Evolutionary conservation across 1,284 basidiomycete species (phyloP).

Genomic region (Neotropicomus parvogracilis): DNA sequence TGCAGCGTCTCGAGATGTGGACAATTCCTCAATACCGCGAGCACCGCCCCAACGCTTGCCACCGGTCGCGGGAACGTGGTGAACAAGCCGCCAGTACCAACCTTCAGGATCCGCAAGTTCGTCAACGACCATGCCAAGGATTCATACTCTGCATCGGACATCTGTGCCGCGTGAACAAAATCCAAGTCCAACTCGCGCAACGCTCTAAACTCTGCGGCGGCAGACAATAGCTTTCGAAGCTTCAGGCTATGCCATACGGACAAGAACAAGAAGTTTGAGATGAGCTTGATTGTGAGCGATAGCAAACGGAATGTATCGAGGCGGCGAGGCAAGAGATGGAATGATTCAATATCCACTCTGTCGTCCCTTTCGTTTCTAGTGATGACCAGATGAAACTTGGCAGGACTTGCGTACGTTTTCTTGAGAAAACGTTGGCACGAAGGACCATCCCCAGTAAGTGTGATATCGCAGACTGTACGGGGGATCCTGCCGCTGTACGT

Average conservation of each 20-base stretch:
- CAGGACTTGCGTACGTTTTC: constrained; percentile 9
- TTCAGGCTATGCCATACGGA: background rate
- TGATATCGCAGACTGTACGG: constrained; percentile 2
- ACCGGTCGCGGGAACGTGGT: constrained; percentile 4
- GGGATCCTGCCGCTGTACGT: constrained; percentile 9
- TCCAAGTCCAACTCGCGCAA: constrained; percentile 18
- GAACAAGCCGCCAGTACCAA: constrained; percentile 12
- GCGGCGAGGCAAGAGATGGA: constrained; percentile 7
- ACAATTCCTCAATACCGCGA: constrained; percentile 13
- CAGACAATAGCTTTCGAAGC: background rate
- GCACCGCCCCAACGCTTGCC: constrained; percentile 12
- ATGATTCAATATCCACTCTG: background rate
- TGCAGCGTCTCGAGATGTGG: constrained; percentile 16
- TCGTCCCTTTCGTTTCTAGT: too few relatives aligned
- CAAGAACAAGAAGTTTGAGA: background rate
- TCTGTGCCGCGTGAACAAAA: background rate
- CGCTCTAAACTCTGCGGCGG: constrained; percentile 11
- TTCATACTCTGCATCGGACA: constrained; percentile 9
- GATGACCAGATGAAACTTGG: constrained; percentile 3
- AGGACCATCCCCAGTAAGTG: constrained; percentile 1
- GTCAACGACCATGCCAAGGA: constrained; percentile 10
- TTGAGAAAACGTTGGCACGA: constrained; percentile 5
- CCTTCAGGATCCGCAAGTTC: constrained; percentile 13
- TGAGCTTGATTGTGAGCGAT: constrained; percentile 4
- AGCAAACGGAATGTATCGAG: constrained; percentile 10